These are phyloP conservation scores for Otatea glauca DNA, from an alignment of 176 grass and related monocot species.

Conservation along the genomic window DNA sequence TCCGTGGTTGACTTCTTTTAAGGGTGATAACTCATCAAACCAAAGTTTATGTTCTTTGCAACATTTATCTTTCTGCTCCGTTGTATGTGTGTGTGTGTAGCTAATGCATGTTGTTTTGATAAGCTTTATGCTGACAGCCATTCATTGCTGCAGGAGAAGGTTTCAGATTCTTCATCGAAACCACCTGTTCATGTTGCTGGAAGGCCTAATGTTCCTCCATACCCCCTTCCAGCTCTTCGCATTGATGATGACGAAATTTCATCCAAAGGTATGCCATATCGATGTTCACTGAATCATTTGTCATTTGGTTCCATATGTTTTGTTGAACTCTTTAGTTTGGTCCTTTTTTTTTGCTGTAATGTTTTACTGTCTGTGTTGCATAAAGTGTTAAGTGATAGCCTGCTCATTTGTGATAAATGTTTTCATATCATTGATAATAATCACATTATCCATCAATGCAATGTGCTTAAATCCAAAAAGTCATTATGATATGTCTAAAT, in stretches of 20 bases:
- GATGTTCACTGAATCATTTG: slow-evolving; percentile 14
- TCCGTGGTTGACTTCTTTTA: slow-evolving; percentile 19
- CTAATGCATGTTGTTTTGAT: slow-evolving; percentile 23
- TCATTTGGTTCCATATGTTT: slow-evolving; percentile 21
- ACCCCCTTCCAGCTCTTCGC: slow-evolving; percentile 64
- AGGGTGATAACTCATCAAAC: neutral
- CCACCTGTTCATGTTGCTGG: slow-evolving; percentile 59
- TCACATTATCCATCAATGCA: neutral
- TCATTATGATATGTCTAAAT: neutral
- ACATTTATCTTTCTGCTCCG: neutral
- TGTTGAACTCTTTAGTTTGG: neutral
- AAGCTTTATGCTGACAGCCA: slow-evolving; percentile 14
- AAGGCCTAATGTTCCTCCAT: slow-evolving; percentile 71
- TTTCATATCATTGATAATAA: neutral
- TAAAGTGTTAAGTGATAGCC: neutral
- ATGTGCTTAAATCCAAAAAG: neutral
- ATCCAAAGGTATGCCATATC: slow-evolving; percentile 59
- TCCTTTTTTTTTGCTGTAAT: slow-evolving; percentile 3
- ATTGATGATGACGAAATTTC: slow-evolving; percentile 85
- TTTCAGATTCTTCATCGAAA: slow-evolving; percentile 83
- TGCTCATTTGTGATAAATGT: neutral
- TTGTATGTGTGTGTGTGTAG: neutral
- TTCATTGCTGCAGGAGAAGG: slow-evolving; percentile 67
- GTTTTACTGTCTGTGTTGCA: neutral
- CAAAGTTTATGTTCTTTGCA: neutral